phyloP scores from a whole-genome alignment of 164 flowering plant species.

The Annona squamosa region DNA sequence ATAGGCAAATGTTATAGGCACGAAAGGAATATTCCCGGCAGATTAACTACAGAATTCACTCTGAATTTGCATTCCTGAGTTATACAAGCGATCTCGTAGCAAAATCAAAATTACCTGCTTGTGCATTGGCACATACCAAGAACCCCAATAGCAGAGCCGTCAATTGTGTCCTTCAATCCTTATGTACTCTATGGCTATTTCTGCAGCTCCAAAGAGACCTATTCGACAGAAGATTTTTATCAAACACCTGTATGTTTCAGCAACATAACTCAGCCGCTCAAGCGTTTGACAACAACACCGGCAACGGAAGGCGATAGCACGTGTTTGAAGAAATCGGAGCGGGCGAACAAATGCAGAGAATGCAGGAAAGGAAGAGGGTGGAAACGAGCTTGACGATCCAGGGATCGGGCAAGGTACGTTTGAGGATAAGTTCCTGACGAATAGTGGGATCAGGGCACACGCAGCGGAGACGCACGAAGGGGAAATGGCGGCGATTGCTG shows the following conservation, averaged over 20 bases:
- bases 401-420: slow-evolving; percentile 3
- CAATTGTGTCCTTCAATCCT: slow-evolving; percentile 46
- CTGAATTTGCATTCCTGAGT: slow-evolving; percentile 16
- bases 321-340: slow-evolving; percentile 25
- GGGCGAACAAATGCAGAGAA: background rate
- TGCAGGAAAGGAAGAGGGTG: slow-evolving; percentile 9
- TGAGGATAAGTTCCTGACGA: background rate
- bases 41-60: slow-evolving; percentile 23
- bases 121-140: slow-evolving; percentile 35
- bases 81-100: slow-evolving; percentile 36
- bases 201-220: slow-evolving; percentile 48
- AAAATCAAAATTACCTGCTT: slow-evolving; percentile 32
- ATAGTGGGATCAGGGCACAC: background rate
- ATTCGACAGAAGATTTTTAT: slow-evolving; percentile 39
- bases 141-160: slow-evolving; percentile 26
- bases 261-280: slow-evolving; percentile 27
- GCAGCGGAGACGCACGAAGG: background rate
- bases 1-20: too few species aligned
- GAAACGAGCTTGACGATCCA: slow-evolving; percentile 26
- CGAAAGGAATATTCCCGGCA: slow-evolving; percentile 20
- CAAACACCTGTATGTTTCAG: slow-evolving; percentile 40
- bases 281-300: slow-evolving; percentile 32
- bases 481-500: background rate
- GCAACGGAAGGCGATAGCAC: slow-evolving; percentile 44
- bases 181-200: slow-evolving; percentile 40